phyloP scores from a whole-genome alignment of 176 grass and related monocot species.

The bread wheat (Triticum aestivum) region IWGSC_CS_RefSeq_v2.1 NC_057800.1:59076981-59077480 shows the following conservation, averaged over 20 bases:
- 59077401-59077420: background rate
- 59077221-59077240: constrained; percentile 35
- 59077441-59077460: background rate
- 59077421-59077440: background rate
- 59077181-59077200: constrained; percentile 52
- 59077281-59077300: background rate
- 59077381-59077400: constrained; percentile 26
- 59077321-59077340: background rate
- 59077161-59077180: constrained; percentile 37
- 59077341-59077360: constrained; percentile 26
- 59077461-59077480: background rate
- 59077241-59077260: constrained; percentile 31
- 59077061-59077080: too few relatives aligned
- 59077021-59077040: constrained; percentile 78
- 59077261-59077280: background rate
- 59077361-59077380: background rate
- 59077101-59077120: too few relatives aligned
- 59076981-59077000: constrained; percentile 82
- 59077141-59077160: background rate
- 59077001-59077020: constrained; percentile 71
- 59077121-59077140: too few relatives aligned
- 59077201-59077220: constrained; percentile 42
- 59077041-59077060: constrained; percentile 23
- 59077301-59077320: background rate
- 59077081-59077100: too few relatives aligned